phyloP scores from a whole-genome alignment of 2,329 filamentous ascomycete genomes.

The Ophiosphaerella narmari region DNA sequence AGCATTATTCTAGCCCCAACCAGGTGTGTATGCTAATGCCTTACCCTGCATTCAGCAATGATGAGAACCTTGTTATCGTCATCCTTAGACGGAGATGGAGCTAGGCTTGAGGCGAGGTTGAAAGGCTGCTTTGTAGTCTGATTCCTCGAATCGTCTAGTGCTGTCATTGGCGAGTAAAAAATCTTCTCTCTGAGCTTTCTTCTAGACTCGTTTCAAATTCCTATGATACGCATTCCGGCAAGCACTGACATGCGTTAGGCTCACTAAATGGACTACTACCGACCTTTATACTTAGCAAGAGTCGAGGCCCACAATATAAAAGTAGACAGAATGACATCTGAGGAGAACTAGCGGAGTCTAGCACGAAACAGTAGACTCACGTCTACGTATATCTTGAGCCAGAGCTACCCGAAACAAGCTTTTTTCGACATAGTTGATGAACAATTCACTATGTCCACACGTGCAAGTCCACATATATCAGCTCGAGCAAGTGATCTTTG shows the following conservation, averaged over 20 bases:
- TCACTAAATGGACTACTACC: not conserved
- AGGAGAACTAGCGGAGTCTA: too few relatives aligned
- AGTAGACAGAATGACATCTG: too few relatives aligned
- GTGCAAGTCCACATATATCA: too few relatives aligned
- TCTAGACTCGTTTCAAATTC: not conserved
- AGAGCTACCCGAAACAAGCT: too few relatives aligned
- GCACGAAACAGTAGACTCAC: too few relatives aligned
- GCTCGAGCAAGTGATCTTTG: too few relatives aligned
- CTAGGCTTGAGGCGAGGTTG: conserved; percentile 27
- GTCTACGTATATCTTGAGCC: too few relatives aligned
- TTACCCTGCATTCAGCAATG: conserved; percentile 54
- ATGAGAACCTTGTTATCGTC: conserved; percentile 90
- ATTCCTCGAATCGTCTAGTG: conserved; percentile 24
- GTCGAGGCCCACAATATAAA: too few relatives aligned
- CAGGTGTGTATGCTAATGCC: not conserved
- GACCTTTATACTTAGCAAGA: not conserved
- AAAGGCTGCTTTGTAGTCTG: conserved; percentile 23
- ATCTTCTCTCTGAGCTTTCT: conserved; percentile 45
- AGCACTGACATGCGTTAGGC: not conserved
- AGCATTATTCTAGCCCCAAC: too few relatives aligned
- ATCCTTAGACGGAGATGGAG: conserved; percentile 83
- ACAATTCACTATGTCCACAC: too few relatives aligned
- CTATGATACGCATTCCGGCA: not conserved
- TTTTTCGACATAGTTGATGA: too few relatives aligned
- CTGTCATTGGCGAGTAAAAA: conserved; percentile 38